phyloP scores from a whole-genome alignment of 2,329 filamentous ascomycete species.

The Sarocladium oryzae region DNA sequence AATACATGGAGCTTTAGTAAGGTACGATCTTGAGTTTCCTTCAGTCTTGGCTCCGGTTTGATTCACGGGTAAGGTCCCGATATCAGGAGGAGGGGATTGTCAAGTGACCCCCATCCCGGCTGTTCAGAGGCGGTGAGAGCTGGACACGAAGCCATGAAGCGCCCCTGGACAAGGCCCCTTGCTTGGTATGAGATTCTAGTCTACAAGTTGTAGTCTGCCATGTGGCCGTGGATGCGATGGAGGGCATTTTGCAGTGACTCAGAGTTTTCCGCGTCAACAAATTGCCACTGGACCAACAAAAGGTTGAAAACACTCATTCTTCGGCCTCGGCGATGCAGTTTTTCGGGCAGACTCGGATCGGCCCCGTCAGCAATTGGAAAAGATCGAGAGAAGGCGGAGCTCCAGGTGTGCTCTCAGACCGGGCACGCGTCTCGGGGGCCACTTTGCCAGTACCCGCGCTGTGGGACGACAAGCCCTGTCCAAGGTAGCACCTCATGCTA shows the following conservation, averaged over 20 bases:
- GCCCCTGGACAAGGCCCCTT: not conserved
- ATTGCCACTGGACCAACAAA: not conserved
- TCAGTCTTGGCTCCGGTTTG: constrained; percentile 5
- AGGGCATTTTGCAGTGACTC: too few species aligned
- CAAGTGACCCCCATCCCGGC: not conserved
- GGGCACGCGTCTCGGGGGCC: not conserved
- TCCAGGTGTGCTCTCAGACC: not conserved
- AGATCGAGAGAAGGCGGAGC: not conserved
- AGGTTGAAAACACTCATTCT: not conserved
- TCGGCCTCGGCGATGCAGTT: not conserved
- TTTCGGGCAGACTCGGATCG: constrained; percentile 1
- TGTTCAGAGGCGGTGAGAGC: not conserved
- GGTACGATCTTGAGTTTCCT: constrained; percentile 20
- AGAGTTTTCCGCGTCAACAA: too few species aligned
- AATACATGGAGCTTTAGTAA: constrained; percentile 37
- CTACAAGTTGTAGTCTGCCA: too few species aligned
- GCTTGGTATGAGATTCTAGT: too few species aligned
- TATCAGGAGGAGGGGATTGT: not conserved
- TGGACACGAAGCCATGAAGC: not conserved
- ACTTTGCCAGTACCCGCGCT: not conserved
- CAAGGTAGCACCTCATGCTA: not conserved
- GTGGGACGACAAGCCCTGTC: not conserved
- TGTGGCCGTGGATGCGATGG: too few species aligned
- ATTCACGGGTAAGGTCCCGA: not conserved
- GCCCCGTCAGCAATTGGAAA: not conserved